These are phyloP conservation scores for Trichoderma harzianum DNA, from an alignment of 2,329 filamentous ascomycete species.

Conservation along the genomic window DNA sequence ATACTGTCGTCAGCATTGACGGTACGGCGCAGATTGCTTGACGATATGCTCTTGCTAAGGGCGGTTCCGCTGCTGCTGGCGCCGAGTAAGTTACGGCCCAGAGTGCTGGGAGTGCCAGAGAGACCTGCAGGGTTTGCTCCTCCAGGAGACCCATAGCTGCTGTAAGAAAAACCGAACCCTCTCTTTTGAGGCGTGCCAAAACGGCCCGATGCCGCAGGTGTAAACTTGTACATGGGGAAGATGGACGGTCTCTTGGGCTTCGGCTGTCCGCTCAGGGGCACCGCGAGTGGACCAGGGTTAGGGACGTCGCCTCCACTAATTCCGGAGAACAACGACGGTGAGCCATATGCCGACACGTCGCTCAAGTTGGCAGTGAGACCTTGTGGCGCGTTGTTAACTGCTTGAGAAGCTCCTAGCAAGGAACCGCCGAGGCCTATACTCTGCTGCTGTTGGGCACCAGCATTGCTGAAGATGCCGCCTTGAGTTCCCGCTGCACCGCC, in stretches of 20 bases:
- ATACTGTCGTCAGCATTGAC: constrained; percentile 84
- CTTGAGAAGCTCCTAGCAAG: constrained; percentile 56
- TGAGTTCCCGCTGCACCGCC: constrained; percentile 44
- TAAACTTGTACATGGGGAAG: constrained; percentile 82
- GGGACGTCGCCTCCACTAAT: constrained; percentile 58
- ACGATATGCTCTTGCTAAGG: constrained; percentile 83
- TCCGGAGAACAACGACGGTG: constrained; percentile 77
- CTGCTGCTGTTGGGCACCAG: constrained; percentile 49
- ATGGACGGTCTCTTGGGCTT: constrained; percentile 78
- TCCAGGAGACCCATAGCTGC: constrained; percentile 79
- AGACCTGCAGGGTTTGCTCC: constrained; percentile 63
- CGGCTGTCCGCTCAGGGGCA: constrained; percentile 71
- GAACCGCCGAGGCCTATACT: constrained; percentile 46
- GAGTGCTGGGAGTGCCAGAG: constrained; percentile 63
- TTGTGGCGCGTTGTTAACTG: constrained; percentile 52
- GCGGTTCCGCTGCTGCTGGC: constrained; percentile 68
- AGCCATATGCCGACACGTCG: constrained; percentile 86
- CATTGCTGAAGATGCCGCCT: constrained; percentile 44
- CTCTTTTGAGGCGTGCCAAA: constrained; percentile 81
- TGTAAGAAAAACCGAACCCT: constrained; percentile 90
- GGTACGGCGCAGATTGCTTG: constrained; percentile 77
- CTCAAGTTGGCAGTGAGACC: constrained; percentile 74
- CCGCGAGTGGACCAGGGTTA: constrained; percentile 87
- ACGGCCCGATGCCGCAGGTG: constrained; percentile 73
- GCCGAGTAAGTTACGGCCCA: constrained; percentile 62